Evolutionary conservation across 345 rosid genomes (phyloP).

Genomic region (Salix caprea): DNA sequence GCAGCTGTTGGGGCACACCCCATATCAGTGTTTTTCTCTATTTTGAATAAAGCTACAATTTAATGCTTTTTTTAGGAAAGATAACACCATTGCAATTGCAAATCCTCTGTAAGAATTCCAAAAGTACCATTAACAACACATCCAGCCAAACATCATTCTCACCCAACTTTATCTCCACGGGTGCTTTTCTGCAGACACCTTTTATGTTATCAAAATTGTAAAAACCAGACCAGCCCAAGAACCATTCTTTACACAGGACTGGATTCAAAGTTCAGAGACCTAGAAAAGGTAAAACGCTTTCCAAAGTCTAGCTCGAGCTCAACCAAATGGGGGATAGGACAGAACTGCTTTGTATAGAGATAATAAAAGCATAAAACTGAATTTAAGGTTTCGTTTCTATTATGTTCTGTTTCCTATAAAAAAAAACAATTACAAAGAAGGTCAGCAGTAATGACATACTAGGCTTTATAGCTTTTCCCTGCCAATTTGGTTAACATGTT

Average conservation of each 20-base stretch:
- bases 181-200: background rate
- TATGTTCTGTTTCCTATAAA: background rate
- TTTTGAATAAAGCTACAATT: background rate
- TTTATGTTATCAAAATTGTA: background rate
- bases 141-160: background rate
- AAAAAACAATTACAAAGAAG: background rate
- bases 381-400: background rate
- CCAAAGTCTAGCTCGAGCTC: background rate
- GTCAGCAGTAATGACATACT: background rate
- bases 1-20: background rate
- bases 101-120: no score
- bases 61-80: background rate
- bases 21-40: background rate
- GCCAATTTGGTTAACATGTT: background rate
- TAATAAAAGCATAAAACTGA: background rate
- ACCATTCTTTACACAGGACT: background rate
- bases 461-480: background rate
- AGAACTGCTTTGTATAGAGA: background rate
- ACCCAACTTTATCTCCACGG: background rate
- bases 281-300: background rate
- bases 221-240: background rate
- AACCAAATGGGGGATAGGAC: background rate
- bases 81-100: background rate
- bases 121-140: background rate
- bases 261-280: background rate